Evolutionary conservation across 345 rosid genomes (phyloP).

Genomic region (Toxicodendron radicans): DNA sequence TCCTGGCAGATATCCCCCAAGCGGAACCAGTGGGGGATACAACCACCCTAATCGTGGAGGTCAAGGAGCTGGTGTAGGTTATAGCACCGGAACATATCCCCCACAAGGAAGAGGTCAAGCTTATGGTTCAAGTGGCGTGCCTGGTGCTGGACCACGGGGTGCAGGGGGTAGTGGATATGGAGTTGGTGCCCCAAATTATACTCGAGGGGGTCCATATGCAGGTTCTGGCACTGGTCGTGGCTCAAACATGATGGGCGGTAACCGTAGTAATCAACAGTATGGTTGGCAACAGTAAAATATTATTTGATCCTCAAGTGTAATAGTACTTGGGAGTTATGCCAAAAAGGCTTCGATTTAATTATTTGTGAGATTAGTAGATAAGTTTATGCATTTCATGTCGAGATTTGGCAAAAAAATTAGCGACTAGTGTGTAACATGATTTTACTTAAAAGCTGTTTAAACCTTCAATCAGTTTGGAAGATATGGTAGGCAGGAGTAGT

Average conservation of each 20-base stretch:
- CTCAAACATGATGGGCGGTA: constrained; percentile 76
- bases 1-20: constrained; percentile 65
- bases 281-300: constrained; percentile 63
- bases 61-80: constrained; percentile 64
- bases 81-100: constrained; percentile 70
- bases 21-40: constrained; percentile 59
- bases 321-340: neutral
- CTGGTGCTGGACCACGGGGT: constrained; percentile 65
- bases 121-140: constrained; percentile 61
- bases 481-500: too few relatives aligned
- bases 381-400: too few relatives aligned
- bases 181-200: constrained; percentile 69
- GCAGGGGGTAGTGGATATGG: constrained; percentile 63
- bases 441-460: too few relatives aligned
- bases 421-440: too few relatives aligned
- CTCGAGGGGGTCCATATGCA: constrained; percentile 73
- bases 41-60: constrained; percentile 49
- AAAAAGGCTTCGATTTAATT: neutral
- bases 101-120: constrained; percentile 82
- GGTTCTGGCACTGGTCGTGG: constrained; percentile 75
- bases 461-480: too few relatives aligned
- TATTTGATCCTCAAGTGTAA: neutral
- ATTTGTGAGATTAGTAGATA: neutral
- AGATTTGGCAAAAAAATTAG: too few relatives aligned
- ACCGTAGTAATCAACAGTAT: constrained; percentile 82